Percentiles rank a stretch among this genome's conserved stretches.
Evolutionary conservation across 2,329 filamentous ascomycete species (phyloP).

Genomic region (Fusarium tuaranense): DNA sequence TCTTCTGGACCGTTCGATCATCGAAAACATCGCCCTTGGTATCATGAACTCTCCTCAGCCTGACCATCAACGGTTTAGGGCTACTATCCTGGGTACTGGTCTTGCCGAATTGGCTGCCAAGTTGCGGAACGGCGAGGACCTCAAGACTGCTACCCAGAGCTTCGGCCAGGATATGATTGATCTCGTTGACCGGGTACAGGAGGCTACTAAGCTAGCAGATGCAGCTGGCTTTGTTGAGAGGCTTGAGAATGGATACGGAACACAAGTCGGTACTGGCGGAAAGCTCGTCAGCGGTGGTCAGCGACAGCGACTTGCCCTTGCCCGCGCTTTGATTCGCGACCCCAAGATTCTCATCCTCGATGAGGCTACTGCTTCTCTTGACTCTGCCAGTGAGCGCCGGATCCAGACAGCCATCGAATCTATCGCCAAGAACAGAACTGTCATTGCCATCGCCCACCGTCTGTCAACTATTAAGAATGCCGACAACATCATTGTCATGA

Average conservation of each 20-base stretch:
- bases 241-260: slow-evolving; percentile 66
- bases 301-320: slow-evolving; percentile 69
- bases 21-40: slow-evolving; percentile 65
- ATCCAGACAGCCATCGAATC: slow-evolving; percentile 63
- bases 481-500: slow-evolving; percentile 75
- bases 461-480: slow-evolving; percentile 72
- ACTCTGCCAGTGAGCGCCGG: slow-evolving; percentile 67
- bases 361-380: slow-evolving; percentile 71
- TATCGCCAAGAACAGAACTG: slow-evolving; percentile 66
- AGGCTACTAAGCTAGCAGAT: slow-evolving; percentile 69
- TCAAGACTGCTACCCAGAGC: slow-evolving; percentile 57
- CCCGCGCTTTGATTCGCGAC: slow-evolving; percentile 67
- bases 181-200: slow-evolving; percentile 62
- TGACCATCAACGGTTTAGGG: slow-evolving; percentile 55
- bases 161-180: slow-evolving; percentile 59
- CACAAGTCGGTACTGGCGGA: slow-evolving; percentile 64
- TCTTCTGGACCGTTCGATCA: slow-evolving; percentile 59
- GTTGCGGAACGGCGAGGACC: slow-evolving; percentile 62
- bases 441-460: slow-evolving; percentile 74
- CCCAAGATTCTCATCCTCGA: slow-evolving; percentile 70
- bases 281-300: slow-evolving; percentile 70
- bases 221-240: slow-evolving; percentile 66
- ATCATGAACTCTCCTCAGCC: slow-evolving; percentile 57
- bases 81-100: slow-evolving; percentile 59
- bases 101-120: slow-evolving; percentile 64